Evolutionary conservation across 192 early-diverging fungal species (phyloP).

Genomic region (Coemansia sp.): DNA sequence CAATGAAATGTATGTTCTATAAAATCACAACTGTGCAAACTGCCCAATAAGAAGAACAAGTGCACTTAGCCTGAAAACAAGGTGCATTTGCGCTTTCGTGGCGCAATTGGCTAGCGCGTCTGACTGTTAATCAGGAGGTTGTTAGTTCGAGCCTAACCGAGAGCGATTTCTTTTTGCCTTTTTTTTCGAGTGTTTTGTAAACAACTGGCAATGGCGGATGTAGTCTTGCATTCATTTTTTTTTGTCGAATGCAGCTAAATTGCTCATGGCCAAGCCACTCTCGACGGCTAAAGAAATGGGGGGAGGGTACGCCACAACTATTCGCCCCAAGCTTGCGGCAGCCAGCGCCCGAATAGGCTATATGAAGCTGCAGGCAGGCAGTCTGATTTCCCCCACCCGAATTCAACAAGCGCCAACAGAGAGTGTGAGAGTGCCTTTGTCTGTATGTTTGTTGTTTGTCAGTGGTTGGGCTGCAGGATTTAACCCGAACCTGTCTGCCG

Average conservation of each 20-base stretch:
- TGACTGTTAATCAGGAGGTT: slow-evolving; percentile 51
- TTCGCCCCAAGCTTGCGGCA: slow-evolving; percentile 6
- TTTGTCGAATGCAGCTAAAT: not conserved
- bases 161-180: slow-evolving; percentile 10
- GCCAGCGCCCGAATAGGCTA: slow-evolving; percentile 21
- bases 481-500: not conserved
- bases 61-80: not conserved
- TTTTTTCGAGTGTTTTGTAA: not conserved
- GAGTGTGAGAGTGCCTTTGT: not conserved
- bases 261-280: not conserved
- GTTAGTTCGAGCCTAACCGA: slow-evolving; percentile 39
- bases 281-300: not conserved
- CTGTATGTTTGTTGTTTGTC: not conserved
- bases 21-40: not conserved
- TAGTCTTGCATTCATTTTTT: not conserved
- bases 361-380: slow-evolving; percentile 15
- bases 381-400: not conserved
- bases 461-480: not conserved
- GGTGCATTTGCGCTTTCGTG: slow-evolving; percentile 16
- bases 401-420: not conserved
- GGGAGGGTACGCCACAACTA: not conserved
- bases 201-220: too few species aligned
- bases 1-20: not conserved
- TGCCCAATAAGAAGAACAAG: not conserved
- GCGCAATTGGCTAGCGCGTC: slow-evolving; percentile 46